phyloP scores from a whole-genome alignment of 257 asterid species.

The Linderniella brevidens region DNA sequence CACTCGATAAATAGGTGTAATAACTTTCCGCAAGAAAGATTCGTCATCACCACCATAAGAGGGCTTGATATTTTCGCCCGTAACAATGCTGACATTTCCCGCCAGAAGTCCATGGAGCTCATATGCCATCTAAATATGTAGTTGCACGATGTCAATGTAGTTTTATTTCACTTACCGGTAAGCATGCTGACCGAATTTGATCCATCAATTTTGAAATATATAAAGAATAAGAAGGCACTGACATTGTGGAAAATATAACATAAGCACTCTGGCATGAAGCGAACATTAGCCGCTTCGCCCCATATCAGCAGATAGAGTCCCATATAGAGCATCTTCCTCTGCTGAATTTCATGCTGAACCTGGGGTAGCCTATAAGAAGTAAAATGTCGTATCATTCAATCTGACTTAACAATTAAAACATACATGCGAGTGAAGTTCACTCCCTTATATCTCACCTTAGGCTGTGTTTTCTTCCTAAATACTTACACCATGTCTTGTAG shows the following conservation, averaged over 20 bases:
- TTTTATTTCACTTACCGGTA: too few relatives aligned
- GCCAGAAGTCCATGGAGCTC: conserved; percentile 98
- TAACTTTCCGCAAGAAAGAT: conserved; percentile 71
- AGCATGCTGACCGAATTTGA: too few relatives aligned
- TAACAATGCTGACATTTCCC: conserved; percentile 97
- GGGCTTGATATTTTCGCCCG: conserved; percentile 97
- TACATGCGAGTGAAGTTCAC: conserved; percentile 1
- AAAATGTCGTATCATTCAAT: conserved; percentile 8
- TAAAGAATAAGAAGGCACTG: conserved; percentile 19
- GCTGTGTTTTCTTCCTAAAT: conserved; percentile 88
- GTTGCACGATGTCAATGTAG: too few relatives aligned
- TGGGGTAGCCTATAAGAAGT: conserved; percentile 64
- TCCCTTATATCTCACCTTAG: conserved; percentile 44
- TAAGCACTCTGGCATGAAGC: conserved; percentile 97
- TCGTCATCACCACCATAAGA: conserved; percentile 96
- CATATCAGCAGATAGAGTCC: conserved; percentile 96
- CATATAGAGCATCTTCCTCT: conserved; percentile 88
- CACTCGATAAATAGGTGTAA: conserved; percentile 83
- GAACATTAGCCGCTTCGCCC: conserved; percentile 96
- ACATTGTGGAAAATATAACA: conserved; percentile 97
- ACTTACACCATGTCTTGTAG: conserved; percentile 97
- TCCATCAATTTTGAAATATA: too few relatives aligned
- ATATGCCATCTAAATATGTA: conserved; percentile 64
- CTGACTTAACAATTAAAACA: conserved; percentile 4
- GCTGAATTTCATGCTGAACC: conserved; percentile 68